phyloP scores from a whole-genome alignment of 1,284 basidiomycete species.

The Cryptococcus amylolentus region DNA sequence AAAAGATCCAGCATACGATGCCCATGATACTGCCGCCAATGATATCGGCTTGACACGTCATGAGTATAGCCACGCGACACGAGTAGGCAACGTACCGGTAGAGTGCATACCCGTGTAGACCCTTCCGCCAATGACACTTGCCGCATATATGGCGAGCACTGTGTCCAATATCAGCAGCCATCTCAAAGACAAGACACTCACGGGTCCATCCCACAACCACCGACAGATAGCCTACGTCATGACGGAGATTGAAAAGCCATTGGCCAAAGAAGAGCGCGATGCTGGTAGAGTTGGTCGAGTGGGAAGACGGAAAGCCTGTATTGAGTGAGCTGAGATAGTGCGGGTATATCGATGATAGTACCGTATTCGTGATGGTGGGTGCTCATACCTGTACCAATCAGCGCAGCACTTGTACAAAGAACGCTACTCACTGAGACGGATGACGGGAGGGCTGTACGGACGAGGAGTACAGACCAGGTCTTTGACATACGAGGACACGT shows the following conservation, averaged over 20 bases:
- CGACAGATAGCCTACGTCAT: constrained; percentile 9
- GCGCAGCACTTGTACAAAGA: not conserved
- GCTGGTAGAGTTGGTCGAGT: constrained; percentile 86
- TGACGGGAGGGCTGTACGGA: constrained; percentile 85
- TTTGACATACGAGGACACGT: constrained; percentile 76
- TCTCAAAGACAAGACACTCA: constrained; percentile 13
- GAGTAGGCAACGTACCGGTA: constrained; percentile 26
- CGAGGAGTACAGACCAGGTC: constrained; percentile 88
- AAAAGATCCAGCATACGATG: constrained; percentile 61
- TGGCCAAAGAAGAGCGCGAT: constrained; percentile 69
- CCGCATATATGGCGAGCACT: constrained; percentile 61
- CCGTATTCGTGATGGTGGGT: constrained; percentile 62
- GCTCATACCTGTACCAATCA: constrained; percentile 63
- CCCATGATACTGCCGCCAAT: constrained; percentile 65
- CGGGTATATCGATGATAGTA: constrained; percentile 6
- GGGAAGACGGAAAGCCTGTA: constrained; percentile 90
- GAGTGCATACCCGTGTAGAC: constrained; percentile 91
- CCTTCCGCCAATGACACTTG: constrained; percentile 81
- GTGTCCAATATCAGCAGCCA: constrained; percentile 1
- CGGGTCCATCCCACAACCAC: constrained; percentile 24
- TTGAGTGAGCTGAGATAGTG: not conserved
- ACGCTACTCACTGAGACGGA: constrained; percentile 57
- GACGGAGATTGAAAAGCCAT: constrained; percentile 31
- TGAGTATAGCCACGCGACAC: not conserved
- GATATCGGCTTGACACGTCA: constrained; percentile 59